Conservation (phyloP, 2,329 filamentous ascomycete genomes). For the Aspergillus ustus region DNA sequence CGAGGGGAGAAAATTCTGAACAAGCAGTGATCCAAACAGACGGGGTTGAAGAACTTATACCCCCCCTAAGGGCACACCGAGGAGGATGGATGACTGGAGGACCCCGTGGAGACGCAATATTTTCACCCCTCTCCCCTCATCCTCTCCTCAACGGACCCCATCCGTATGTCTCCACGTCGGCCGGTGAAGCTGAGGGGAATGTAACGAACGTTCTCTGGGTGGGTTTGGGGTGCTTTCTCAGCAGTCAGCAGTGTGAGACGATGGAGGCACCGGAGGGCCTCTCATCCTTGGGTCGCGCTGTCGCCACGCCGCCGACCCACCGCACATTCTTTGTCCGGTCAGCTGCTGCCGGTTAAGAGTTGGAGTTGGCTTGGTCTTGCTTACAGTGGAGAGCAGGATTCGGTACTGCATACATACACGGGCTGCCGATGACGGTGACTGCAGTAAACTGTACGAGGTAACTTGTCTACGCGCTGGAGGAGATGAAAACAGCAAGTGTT, state of each 20-base stretch:
- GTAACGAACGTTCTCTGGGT: background rate
- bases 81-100: background rate
- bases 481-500: background rate
- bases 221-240: conserved; percentile 5
- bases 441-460: background rate
- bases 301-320: background rate
- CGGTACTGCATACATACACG: background rate
- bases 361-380: background rate
- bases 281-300: background rate
- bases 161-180: conserved; percentile 5
- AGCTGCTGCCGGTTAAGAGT: background rate
- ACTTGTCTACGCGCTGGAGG: background rate
- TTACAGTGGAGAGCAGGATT: background rate
- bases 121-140: background rate
- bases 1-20: background rate
- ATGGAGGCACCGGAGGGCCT: background rate
- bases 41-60: background rate
- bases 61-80: background rate
- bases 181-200: conserved; percentile 13
- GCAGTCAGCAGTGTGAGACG: background rate
- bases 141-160: background rate
- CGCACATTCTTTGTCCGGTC: background rate
- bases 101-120: conserved; percentile 6
- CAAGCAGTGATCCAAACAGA: background rate
- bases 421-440: background rate